phyloP scores from a whole-genome alignment of 129 eudicot species.

The Heracleum sosnowskyi region DNA sequence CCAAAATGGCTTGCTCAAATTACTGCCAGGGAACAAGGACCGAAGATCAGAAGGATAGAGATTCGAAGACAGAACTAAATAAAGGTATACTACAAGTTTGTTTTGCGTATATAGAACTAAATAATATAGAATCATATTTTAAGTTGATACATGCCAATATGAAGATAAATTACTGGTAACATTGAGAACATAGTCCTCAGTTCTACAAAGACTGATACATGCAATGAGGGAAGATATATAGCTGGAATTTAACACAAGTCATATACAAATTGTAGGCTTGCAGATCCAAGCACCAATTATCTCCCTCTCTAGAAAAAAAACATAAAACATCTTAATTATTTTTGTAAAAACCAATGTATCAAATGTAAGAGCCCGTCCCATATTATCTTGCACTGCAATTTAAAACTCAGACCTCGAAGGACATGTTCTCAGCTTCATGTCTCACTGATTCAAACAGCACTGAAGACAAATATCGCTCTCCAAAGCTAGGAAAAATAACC shows the following conservation, averaged over 20 bases:
- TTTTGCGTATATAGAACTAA: too few species aligned
- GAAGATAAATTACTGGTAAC: background rate
- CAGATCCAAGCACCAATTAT: background rate
- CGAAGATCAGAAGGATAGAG: too few species aligned
- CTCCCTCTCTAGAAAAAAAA: background rate
- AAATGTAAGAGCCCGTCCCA: background rate
- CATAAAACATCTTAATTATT: background rate
- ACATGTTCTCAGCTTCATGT: constrained; percentile 65
- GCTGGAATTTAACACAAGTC: background rate
- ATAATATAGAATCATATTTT: too few species aligned
- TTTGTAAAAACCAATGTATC: background rate
- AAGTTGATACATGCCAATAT: background rate
- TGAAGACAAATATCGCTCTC: constrained; percentile 75
- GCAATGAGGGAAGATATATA: background rate
- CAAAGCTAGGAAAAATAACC: constrained; percentile 81
- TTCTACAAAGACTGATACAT: background rate
- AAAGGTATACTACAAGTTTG: too few species aligned
- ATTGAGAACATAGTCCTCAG: background rate
- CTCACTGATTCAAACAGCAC: constrained; percentile 74
- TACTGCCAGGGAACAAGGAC: too few species aligned
- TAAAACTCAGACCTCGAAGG: constrained; percentile 34
- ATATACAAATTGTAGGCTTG: background rate
- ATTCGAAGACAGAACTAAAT: too few species aligned
- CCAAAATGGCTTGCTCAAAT: too few species aligned
- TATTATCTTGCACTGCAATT: background rate